Conservation (phyloP, 495 filamentous ascomycete species). For the Copromyces sp. region DNA sequence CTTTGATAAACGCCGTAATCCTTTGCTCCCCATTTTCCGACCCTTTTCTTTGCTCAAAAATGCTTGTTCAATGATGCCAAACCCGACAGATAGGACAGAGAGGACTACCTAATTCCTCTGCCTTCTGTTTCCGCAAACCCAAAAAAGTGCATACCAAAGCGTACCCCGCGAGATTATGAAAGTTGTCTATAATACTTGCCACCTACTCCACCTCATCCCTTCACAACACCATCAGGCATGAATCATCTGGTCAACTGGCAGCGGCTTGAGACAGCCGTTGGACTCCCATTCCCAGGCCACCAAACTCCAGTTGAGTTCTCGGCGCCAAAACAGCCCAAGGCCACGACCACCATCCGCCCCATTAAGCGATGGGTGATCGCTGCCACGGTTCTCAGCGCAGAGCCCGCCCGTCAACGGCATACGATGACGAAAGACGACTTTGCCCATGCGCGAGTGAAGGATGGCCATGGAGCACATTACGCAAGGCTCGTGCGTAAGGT, state of each 20-base stretch:
- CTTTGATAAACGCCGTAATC: neutral
- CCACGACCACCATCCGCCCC: conserved; percentile 40
- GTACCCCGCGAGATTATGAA: neutral
- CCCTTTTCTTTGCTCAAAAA: conserved; percentile 12
- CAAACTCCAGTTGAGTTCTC: conserved; percentile 89
- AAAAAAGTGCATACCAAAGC: conserved; percentile 10
- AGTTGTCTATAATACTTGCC: neutral
- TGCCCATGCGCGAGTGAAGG: conserved; percentile 78
- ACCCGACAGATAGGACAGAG: conserved; percentile 15
- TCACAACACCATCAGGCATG: conserved; percentile 24
- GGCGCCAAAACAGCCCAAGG: conserved; percentile 85
- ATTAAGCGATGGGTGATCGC: conserved; percentile 17
- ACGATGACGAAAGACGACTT: conserved; percentile 62
- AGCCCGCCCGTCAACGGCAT: conserved; percentile 53
- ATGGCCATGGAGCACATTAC: conserved; percentile 95
- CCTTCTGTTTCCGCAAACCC: conserved; percentile 24
- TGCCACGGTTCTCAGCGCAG: conserved; percentile 37
- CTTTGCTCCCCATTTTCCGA: neutral
- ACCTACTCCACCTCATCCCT: neutral
- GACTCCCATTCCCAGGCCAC: conserved; percentile 71
- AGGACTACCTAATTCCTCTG: conserved; percentile 42
- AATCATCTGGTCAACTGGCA: conserved; percentile 25
- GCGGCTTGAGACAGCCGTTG: conserved; percentile 19
- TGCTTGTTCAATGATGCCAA: conserved; percentile 22
- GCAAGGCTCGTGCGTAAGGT: conserved; percentile 89